Conservation (phyloP, 2,329 filamentous ascomycete species). For the Eurotiales sp. region DNA sequence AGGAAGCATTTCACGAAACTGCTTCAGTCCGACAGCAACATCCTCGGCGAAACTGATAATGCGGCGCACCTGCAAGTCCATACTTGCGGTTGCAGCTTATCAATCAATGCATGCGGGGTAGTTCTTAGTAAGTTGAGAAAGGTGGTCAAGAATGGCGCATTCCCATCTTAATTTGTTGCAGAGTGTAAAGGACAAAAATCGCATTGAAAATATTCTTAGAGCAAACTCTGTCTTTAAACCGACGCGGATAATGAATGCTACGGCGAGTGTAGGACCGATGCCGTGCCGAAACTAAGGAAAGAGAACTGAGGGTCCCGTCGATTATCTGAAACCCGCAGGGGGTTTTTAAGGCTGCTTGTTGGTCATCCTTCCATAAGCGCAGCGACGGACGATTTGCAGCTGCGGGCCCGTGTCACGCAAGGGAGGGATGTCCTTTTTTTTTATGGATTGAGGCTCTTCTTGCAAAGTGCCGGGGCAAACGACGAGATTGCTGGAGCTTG, state of each 20-base stretch:
- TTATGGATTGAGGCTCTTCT: constrained; percentile 13
- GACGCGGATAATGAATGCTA: not conserved
- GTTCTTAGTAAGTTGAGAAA: constrained; percentile 1
- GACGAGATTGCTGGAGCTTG: constrained; percentile 4
- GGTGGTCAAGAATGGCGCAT: not conserved
- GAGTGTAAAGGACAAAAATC: not conserved
- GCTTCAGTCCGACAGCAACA: constrained; percentile 48
- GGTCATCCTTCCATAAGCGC: not conserved
- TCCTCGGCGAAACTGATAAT: constrained; percentile 51
- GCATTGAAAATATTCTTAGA: not conserved
- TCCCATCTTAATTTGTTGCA: not conserved
- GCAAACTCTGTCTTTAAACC: not conserved
- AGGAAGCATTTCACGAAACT: constrained; percentile 50
- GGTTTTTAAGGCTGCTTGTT: constrained; percentile 6
- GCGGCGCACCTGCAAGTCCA: constrained; percentile 36
- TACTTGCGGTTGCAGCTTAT: constrained; percentile 23
- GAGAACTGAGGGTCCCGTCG: not conserved
- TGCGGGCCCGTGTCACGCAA: constrained; percentile 2
- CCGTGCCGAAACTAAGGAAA: constrained; percentile 1
- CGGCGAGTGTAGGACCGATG: not conserved
- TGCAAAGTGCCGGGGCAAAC: not conserved
- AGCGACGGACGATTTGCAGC: not conserved
- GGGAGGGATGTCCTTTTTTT: not conserved
- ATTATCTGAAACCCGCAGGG: not conserved
- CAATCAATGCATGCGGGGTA: constrained; percentile 18